A percentile compares a stretch with the other conserved stretches of the same genome.
phyloP scores from a whole-genome alignment of 805 yeast genomes.

The Lipomyces orientalis region DNA sequence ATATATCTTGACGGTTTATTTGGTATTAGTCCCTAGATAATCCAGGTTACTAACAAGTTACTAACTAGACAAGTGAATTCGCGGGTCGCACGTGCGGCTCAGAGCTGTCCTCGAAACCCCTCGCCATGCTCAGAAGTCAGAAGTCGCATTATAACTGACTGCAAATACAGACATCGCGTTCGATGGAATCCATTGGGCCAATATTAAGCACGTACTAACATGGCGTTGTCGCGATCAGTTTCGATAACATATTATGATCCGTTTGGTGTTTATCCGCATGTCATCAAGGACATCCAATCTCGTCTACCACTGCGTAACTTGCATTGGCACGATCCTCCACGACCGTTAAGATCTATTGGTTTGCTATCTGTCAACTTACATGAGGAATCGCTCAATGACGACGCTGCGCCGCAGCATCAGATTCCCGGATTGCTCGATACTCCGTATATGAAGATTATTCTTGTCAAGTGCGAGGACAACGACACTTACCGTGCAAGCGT shows the following conservation, averaged over 20 bases:
- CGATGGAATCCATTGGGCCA: background rate
- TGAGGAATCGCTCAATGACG: slow-evolving; percentile 60
- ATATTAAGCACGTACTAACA: background rate
- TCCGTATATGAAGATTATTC: slow-evolving; percentile 69
- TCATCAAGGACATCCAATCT: slow-evolving; percentile 42
- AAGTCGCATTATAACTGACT: no score
- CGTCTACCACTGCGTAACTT: slow-evolving; percentile 63
- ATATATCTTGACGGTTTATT: background rate
- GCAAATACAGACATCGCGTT: background rate
- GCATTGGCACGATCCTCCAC: slow-evolving; percentile 66
- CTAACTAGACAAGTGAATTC: no score
- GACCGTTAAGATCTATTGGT: slow-evolving; percentile 69
- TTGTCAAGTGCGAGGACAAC: slow-evolving; percentile 66
- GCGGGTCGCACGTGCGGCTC: background rate
- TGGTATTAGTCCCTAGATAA: background rate
- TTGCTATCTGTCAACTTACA: slow-evolving; percentile 57
- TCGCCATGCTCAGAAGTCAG: no score
- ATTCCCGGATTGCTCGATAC: slow-evolving; percentile 50
- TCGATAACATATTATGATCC: slow-evolving; percentile 76
- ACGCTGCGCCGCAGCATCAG: slow-evolving; percentile 45
- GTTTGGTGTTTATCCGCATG: slow-evolving; percentile 58
- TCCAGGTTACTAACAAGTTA: no score
- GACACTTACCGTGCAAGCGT: slow-evolving; percentile 81
- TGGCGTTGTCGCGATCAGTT: slow-evolving; percentile 22
- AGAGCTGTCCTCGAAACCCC: background rate